Evolutionary conservation across 1,284 basidiomycete genomes (phyloP).

Genomic region (Microbotryum saponariae): DNA sequence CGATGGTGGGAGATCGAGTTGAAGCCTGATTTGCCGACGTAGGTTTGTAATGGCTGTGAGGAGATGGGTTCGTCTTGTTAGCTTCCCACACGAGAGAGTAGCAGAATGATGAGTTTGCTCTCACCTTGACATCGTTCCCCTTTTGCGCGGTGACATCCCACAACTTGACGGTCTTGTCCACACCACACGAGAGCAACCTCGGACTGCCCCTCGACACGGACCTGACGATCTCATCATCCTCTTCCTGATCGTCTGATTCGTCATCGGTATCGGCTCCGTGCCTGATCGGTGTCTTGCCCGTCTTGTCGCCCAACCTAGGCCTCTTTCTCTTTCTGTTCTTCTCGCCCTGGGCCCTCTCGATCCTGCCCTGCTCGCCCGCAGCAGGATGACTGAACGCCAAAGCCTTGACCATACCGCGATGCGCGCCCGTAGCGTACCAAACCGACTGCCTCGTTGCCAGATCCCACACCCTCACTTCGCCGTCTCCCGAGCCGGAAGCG

Average conservation of each 20-base stretch:
- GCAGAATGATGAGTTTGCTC: slow-evolving; percentile 24
- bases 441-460: slow-evolving; percentile 61
- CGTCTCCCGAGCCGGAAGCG: slow-evolving; percentile 94
- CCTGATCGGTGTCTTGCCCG: slow-evolving; percentile 25
- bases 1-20: slow-evolving; percentile 93
- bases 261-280: slow-evolving; percentile 27
- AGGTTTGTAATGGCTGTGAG: slow-evolving; percentile 59
- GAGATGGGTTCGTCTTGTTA: slow-evolving; percentile 37
- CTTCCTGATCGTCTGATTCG: neutral
- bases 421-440: slow-evolving; percentile 67
- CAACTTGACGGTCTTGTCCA: slow-evolving; percentile 83
- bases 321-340: slow-evolving; percentile 25
- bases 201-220: slow-evolving; percentile 46
- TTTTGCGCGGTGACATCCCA: slow-evolving; percentile 56
- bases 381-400: slow-evolving; percentile 54
- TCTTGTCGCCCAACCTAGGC: slow-evolving; percentile 18
- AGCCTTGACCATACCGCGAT: slow-evolving; percentile 87
- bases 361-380: slow-evolving; percentile 25
- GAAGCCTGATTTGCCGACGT: slow-evolving; percentile 74
- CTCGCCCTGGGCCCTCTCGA: slow-evolving; percentile 32
- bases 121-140: slow-evolving; percentile 36
- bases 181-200: slow-evolving; percentile 78
- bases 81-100: slow-evolving; percentile 38
- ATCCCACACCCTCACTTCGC: slow-evolving; percentile 88
- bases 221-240: slow-evolving; percentile 4